Percentiles rank a stretch among this genome's conserved stretches.
Conservation (phyloP, 208 protist species). For the Trypanosomatidae sp. region DNA sequence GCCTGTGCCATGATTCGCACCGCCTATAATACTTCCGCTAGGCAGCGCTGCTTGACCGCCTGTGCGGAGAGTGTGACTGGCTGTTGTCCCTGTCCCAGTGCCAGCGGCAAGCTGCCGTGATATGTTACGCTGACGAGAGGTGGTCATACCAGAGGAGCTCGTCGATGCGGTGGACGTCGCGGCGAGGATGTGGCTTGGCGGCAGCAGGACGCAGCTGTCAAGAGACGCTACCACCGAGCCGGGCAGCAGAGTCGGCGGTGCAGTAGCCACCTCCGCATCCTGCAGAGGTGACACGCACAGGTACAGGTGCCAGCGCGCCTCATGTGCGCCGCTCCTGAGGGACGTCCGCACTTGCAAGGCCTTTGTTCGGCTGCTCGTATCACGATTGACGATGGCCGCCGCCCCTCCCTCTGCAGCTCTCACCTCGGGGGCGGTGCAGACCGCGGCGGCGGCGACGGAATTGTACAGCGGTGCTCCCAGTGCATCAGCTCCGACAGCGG, state of each 20-base stretch:
- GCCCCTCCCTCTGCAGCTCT: neutral
- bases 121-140: neutral
- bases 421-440: conserved; percentile 13
- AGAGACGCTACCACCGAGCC: conserved; percentile 5
- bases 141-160: neutral
- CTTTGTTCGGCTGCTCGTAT: neutral
- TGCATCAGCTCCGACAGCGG: conserved; percentile 28
- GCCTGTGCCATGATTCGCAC: neutral
- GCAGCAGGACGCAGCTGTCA: conserved; percentile 13
- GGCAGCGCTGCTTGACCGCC: neutral
- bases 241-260: conserved; percentile 2
- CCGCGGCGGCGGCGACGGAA: conserved; percentile 60
- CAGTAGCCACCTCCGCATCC: conserved; percentile 24
- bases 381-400: neutral
- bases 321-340: neutral
- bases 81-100: neutral
- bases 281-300: conserved; percentile 63
- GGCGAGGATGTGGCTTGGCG: conserved; percentile 18
- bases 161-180: conserved; percentile 3
- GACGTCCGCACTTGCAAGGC: neutral
- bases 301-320: conserved; percentile 33
- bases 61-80: neutral
- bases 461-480: conserved; percentile 74
- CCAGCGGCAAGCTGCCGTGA: neutral
- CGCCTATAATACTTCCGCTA: neutral